These are phyloP conservation scores for Colletotrichum simmondsii DNA, from an alignment of 2,329 filamentous ascomycete species.

Conservation along the genomic window DNA sequence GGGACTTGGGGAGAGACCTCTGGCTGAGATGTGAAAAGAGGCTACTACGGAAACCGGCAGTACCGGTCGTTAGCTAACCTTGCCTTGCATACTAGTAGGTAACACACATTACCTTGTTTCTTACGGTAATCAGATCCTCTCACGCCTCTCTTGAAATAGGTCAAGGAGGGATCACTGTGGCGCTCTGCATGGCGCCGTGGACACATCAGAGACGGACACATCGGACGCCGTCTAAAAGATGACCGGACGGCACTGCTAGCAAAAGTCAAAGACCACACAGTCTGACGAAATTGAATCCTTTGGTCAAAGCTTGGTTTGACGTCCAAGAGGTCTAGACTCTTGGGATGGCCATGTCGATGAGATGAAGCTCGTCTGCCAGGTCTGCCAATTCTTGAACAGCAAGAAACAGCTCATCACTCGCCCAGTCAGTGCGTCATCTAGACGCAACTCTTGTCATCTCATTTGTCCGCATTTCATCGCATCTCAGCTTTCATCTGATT, in stretches of 20 bases:
- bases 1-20: not conserved
- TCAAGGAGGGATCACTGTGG: constrained; percentile 1
- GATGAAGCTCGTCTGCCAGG: not conserved
- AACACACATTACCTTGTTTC: not conserved
- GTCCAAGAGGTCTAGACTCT: not conserved
- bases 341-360: not conserved
- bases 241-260: constrained; percentile 20
- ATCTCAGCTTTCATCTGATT: not conserved
- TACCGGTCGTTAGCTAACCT: not conserved
- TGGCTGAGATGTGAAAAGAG: not conserved
- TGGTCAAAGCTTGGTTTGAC: constrained; percentile 19
- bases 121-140: not conserved
- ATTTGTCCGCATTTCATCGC: not conserved
- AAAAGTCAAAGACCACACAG: not conserved
- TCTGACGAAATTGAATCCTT: not conserved
- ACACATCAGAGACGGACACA: constrained; percentile 24
- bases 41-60: not conserved
- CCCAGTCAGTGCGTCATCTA: constrained; percentile 1
- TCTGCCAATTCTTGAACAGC: not conserved
- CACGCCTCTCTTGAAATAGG: not conserved
- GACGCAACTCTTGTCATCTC: not conserved
- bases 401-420: not conserved
- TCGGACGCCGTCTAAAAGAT: constrained; percentile 9
- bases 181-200: constrained; percentile 18
- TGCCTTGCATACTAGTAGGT: not conserved